Conservation (phyloP, 805 yeast species). For the Kluyveromyces lactis region DNA sequence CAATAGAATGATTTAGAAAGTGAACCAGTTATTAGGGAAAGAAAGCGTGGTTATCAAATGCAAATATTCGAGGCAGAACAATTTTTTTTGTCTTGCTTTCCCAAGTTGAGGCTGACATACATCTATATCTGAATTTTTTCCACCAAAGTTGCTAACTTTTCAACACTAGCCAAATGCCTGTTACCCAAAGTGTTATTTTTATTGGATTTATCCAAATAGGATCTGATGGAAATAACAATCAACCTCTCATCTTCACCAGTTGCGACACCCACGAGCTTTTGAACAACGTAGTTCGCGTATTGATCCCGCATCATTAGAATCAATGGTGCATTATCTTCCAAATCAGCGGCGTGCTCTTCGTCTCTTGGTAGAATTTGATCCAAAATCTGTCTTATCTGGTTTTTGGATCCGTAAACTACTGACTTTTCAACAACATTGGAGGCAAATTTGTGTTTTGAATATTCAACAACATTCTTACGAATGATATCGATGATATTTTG, state of each 20-base stretch:
- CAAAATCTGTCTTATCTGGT: conserved; percentile 55
- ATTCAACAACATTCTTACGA: conserved; percentile 59
- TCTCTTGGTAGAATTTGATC: conserved; percentile 57
- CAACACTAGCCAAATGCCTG: conserved; percentile 31
- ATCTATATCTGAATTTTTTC: conserved; percentile 19
- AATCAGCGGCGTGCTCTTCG: conserved; percentile 34
- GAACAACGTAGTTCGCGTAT: conserved; percentile 95
- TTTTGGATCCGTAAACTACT: conserved; percentile 59
- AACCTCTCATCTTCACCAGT: conserved; percentile 59
- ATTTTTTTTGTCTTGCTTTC: too few relatives aligned
- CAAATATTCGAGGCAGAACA: too few relatives aligned
- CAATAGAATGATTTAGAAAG: too few relatives aligned
- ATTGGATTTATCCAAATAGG: conserved; percentile 55
- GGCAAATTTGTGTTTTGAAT: conserved; percentile 95
- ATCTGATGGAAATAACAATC: conserved; percentile 67
- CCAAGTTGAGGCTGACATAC: too few relatives aligned
- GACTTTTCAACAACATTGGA: conserved; percentile 96
- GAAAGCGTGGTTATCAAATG: too few relatives aligned
- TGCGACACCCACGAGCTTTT: conserved; percentile 80
- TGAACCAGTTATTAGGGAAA: too few relatives aligned
- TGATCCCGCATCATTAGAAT: conserved; percentile 96
- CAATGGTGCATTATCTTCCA: conserved; percentile 61
- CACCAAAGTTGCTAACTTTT: conserved; percentile 28
- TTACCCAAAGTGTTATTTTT: conserved; percentile 26
- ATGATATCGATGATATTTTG: conserved; percentile 56